Evolutionary conservation across 495 filamentous ascomycete species (phyloP), one percentile per base, ranked within the genome.

Genomic region (Cercophora scortea): DNA sequence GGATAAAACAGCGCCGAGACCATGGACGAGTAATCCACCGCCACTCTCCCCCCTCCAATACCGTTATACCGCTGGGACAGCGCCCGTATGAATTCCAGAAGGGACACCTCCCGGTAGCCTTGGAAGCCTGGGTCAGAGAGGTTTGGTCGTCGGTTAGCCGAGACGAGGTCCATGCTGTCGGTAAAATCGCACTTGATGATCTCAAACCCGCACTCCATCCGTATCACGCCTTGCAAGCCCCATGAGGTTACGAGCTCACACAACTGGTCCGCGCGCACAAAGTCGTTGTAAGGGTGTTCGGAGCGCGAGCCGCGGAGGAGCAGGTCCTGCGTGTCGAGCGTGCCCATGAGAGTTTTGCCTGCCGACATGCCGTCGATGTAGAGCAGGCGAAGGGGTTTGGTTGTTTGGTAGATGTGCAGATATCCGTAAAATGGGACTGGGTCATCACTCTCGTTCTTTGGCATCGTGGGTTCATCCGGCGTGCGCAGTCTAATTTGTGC

Each of bases 121-220:
- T 46, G 32, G 3, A 55, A 15, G 15, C 46, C 46, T 2, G 33
- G 16, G 36, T 40, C 34, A 11, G 33, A 18, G 33, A 25, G n/a
- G 12, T 40, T 42, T 1, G 58, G 58, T 32, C 58, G 43, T 15
- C 47, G 52, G 44, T 43, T 45, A 10, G 56, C 50, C 1, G 51
- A 51, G 10, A 63, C 33, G 8, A 64, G 55, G 45, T 54, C 53
- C 13, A 68, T 52, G 4, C 62, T 61, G 19, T 63, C 42, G 7
- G 55, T 52, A 50, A 86, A 86, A 34, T 79, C 62, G 61, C 84
- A 88, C n/a, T 84, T 65, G 43, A 88, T 84, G 40, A 88, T 68
- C 63, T 87, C 84, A 49, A 86, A 87, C 0, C 84, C 84, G 32
- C 76, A 78, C 54, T 88, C 84, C 79, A 85, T 85, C 13, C 83